Conservation (phyloP, 345 rosid genomes). For the Brassica rapa region DNA sequence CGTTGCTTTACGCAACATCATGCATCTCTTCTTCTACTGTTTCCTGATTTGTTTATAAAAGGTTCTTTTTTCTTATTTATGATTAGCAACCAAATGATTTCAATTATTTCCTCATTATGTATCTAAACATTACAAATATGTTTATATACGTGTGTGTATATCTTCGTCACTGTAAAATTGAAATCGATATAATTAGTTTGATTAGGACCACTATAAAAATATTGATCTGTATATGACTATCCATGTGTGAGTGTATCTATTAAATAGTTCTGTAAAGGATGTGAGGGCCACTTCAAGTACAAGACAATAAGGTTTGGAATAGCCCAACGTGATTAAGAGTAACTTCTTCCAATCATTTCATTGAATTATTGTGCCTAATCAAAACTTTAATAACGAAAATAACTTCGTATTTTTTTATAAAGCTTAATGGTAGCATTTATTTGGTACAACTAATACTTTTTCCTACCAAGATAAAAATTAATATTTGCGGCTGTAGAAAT, state of each 20-base stretch:
- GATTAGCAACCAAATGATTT: slow-evolving; percentile 38
- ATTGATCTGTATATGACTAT: slow-evolving; percentile 15
- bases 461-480: not conserved
- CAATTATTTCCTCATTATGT: slow-evolving; percentile 32
- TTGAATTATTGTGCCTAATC: slow-evolving; percentile 36
- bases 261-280: slow-evolving; percentile 33
- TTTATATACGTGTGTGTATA: not conserved
- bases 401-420: slow-evolving; percentile 1
- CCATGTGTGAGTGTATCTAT: slow-evolving; percentile 36
- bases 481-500: not conserved
- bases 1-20: slow-evolving; percentile 47
- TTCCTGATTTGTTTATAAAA: slow-evolving; percentile 1
- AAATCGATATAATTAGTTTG: slow-evolving; percentile 19
- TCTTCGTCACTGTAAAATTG: slow-evolving; percentile 4
- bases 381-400: slow-evolving; percentile 11
- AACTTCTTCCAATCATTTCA: slow-evolving; percentile 43
- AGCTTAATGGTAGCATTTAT: slow-evolving; percentile 12
- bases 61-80: slow-evolving; percentile 4
- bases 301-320: slow-evolving; percentile 38
- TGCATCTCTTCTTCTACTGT: slow-evolving; percentile 32
- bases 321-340: slow-evolving; percentile 43
- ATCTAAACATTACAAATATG: not conserved
- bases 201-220: slow-evolving; percentile 30
- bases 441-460: not conserved
- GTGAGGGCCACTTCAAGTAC: slow-evolving; percentile 44